Conservation (phyloP, 352 stramenopile species). For the Globisporangium takayamanum region DNA sequence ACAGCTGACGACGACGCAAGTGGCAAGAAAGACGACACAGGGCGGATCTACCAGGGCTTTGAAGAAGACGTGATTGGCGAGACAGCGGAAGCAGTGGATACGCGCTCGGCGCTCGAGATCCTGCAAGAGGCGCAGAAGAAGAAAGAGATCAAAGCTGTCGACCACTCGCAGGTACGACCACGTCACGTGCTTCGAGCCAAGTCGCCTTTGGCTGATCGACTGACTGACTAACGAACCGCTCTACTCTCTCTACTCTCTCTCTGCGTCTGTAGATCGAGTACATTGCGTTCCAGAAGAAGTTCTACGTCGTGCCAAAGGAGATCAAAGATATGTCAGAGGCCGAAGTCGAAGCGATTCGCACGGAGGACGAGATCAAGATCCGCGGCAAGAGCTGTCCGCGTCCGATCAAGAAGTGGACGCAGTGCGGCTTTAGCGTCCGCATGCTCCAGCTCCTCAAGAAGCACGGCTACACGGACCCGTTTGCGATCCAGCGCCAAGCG, state of each 20-base stretch:
- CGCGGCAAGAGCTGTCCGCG: conserved; percentile 95
- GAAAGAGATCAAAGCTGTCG: conserved; percentile 94
- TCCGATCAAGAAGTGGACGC: conserved; percentile 94
- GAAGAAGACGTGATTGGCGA: conserved; percentile 84
- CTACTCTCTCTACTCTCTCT: not conserved
- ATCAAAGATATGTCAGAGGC: conserved; percentile 88
- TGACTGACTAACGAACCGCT: not conserved
- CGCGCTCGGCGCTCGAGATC: conserved; percentile 86
- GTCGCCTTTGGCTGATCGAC: not conserved
- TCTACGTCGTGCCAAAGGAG: conserved; percentile 95
- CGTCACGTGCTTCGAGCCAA: not conserved
- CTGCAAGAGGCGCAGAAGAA: conserved; percentile 89
- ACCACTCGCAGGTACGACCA: conserved; percentile 82
- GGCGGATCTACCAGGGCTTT: conserved; percentile 77
- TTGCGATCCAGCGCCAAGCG: conserved; percentile 96
- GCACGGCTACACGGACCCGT: conserved; percentile 92
- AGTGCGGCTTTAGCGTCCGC: conserved; percentile 96
- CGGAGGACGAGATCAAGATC: conserved; percentile 94
- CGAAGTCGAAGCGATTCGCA: conserved; percentile 70
- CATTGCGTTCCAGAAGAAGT: conserved; percentile 96
- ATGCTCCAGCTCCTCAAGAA: conserved; percentile 94
- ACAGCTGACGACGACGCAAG: conserved; percentile 9
- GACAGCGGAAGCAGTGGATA: conserved; percentile 64
- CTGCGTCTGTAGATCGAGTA: conserved; percentile 86
- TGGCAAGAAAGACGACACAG: conserved; percentile 51